Evolutionary conservation across 2,329 filamentous ascomycete species (phyloP), one percentile per base, ranked within the genome.

Genomic region (Cytospora schulzeri): DNA sequence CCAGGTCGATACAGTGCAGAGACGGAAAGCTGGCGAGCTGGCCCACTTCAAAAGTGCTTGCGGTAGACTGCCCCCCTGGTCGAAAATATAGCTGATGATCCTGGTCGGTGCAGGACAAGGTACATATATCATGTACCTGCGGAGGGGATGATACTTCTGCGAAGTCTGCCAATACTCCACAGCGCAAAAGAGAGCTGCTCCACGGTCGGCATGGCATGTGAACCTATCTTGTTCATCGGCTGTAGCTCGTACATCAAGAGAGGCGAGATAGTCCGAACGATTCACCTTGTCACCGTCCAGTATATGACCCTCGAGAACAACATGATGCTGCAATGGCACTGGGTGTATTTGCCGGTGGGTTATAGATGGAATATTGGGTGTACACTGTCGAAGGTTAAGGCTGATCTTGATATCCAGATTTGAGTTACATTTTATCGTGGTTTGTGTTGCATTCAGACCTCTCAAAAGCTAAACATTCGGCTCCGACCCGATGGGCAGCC

Each of bases 1-100:
- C 1, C 45, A 48, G 12, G n/a, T 48, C n/a, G 52, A 52, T 53
- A 62, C 41, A 56, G 60, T 62, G 60, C 54, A 35, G 52, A 62
- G 50, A 62, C 60, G 60, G 60, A 62, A 62, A 62, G 28, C 60
- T 62, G 52, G 60, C 60, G 60, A 62, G 60, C 26, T 41, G 52
- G 52, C 41, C 60, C 60, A 62, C 60, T 51, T 41, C 35, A 33
- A 55, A 61, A 33, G 28, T 48, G 38, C 54, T 52, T 33, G 55
- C 59, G 38, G 26, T 61, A 24, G 45, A 48, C 45, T 24, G 19
- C n/a, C 41, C 45, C 38, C 38, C 38, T 24, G n/a, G 45, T 48
- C 45, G n/a, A 48, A 48, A 19, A 48, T n/a, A 24, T 48, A 19
- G 45, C 45, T 24, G 9, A 24, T 48, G 45, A 48, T 24, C 45